phyloP scores from a whole-genome alignment of 305 asterid genomes.

The Caryopteris hybrid region DNA sequence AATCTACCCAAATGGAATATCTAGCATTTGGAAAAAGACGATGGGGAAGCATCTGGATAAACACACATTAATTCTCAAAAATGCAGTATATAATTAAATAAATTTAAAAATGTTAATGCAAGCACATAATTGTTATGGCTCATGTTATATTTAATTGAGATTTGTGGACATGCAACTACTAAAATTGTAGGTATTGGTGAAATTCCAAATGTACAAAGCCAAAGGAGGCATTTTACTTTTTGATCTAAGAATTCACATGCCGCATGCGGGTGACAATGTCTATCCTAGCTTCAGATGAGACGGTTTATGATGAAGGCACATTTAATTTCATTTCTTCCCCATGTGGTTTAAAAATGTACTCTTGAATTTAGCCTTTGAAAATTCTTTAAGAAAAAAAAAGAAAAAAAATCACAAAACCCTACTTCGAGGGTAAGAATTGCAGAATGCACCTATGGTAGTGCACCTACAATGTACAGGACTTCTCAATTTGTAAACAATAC shows the following conservation, averaged over 20 bases:
- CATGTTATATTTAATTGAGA: background rate
- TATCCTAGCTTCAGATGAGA: background rate
- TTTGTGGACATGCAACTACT: background rate
- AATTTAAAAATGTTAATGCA: slow-evolving; percentile 11
- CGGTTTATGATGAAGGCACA: background rate
- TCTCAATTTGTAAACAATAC: background rate
- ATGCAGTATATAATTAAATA: background rate
- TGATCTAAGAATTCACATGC: background rate
- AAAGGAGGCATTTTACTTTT: slow-evolving; percentile 12
- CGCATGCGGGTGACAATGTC: background rate
- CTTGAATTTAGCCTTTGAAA: background rate
- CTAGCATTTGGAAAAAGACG: slow-evolving; percentile 92
- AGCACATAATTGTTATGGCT: background rate
- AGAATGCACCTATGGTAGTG: background rate
- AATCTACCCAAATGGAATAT: slow-evolving; percentile 98
- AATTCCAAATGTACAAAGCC: slow-evolving; percentile 35
- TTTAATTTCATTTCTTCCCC: background rate
- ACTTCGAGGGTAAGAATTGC: background rate
- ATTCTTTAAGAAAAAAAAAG: too few relatives aligned
- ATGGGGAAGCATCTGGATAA: slow-evolving; percentile 90
- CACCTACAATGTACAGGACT: background rate
- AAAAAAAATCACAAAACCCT: too few relatives aligned
- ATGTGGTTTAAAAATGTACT: background rate
- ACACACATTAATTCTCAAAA: slow-evolving; percentile 8
- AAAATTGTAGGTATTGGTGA: background rate